Conservation (phyloP, 345 rosid genomes). For the Eucalyptus albens region DNA sequence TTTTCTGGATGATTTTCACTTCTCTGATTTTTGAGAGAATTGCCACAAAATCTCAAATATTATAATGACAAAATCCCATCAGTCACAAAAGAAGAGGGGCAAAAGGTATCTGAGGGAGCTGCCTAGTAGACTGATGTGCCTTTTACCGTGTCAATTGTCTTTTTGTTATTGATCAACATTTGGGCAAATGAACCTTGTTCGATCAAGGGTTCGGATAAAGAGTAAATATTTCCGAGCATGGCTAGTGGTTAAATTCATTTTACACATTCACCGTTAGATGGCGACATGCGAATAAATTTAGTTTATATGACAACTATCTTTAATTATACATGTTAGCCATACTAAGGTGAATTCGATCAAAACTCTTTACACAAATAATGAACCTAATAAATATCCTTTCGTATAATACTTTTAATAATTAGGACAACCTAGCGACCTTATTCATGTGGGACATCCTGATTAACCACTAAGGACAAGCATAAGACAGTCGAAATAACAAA, state of each 20-base stretch:
- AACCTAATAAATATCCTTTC: background rate
- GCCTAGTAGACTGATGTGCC: background rate
- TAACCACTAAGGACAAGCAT: background rate
- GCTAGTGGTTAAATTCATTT: background rate
- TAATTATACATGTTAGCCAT: background rate
- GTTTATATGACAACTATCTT: background rate
- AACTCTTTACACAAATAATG: background rate
- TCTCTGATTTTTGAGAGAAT: background rate
- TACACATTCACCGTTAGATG: background rate
- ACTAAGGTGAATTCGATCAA: background rate
- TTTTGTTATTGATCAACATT: background rate
- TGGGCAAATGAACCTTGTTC: background rate
- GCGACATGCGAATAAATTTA: background rate
- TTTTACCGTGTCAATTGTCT: background rate
- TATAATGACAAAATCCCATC: background rate
- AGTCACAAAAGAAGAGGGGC: background rate
- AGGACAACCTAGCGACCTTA: background rate
- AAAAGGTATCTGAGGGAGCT: background rate
- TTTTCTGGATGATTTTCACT: background rate
- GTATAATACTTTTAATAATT: background rate
- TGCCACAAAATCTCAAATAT: background rate
- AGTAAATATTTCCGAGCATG: background rate
- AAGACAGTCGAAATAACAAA: background rate
- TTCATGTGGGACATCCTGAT: background rate
- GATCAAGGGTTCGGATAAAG: background rate